A percentile compares a stretch with the other conserved stretches of the same genome.
Conservation (phyloP, 2,329 filamentous ascomycete species). For the Diaporthe sp. region DNA sequence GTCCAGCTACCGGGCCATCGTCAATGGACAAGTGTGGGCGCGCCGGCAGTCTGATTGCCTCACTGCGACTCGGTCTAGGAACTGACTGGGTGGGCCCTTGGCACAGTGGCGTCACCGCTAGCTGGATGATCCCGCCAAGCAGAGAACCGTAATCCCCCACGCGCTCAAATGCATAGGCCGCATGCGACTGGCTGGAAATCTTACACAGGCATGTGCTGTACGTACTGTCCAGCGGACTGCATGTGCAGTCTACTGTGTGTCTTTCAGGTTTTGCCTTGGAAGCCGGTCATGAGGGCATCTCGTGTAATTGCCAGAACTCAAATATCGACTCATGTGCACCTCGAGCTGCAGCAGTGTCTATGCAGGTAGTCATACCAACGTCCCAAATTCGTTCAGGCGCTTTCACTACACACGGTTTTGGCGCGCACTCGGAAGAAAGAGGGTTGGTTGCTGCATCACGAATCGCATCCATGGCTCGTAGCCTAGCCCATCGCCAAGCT, state of each 20-base stretch:
- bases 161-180: background rate
- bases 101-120: constrained; percentile 29
- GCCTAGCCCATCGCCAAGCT: constrained; percentile 12
- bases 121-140: constrained; percentile 22
- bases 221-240: background rate
- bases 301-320: background rate
- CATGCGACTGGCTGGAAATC: constrained; percentile 2
- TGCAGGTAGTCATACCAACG: background rate
- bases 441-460: background rate
- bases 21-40: constrained; percentile 24
- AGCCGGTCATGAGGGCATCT: constrained; percentile 5
- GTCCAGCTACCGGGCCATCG: constrained; percentile 16
- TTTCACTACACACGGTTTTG: background rate
- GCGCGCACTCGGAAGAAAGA: background rate
- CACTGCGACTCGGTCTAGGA: constrained; percentile 22
- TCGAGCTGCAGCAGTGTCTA: background rate
- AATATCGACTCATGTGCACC: background rate
- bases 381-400: background rate
- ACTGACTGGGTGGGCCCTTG: constrained; percentile 16
- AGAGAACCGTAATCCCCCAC: constrained; percentile 9
- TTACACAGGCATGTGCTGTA: background rate
- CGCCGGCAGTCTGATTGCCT: constrained; percentile 16
- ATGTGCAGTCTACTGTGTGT: background rate
- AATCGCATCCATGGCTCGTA: background rate
- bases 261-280: background rate